phyloP scores from a whole-genome alignment of 129 eudicot genomes.

The Apium graveolens region DNA sequence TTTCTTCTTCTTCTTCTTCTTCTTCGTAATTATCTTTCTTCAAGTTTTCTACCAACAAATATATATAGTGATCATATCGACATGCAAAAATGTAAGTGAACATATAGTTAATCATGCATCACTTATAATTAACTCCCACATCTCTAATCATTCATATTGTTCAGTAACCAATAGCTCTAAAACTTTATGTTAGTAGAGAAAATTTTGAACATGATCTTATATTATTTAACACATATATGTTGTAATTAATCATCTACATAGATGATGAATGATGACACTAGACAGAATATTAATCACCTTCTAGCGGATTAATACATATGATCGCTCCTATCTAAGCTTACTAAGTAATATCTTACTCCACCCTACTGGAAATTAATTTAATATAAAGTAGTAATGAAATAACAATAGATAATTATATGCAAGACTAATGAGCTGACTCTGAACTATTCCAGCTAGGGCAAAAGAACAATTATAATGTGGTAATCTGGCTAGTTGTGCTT shows the following conservation, averaged over 20 bases:
- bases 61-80: not conserved
- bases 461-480: not conserved
- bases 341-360: not conserved
- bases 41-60: not conserved
- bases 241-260: no score
- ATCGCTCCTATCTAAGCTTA: not conserved
- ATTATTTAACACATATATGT: no score
- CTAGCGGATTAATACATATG: no score
- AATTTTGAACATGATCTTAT: no score
- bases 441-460: not conserved
- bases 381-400: no score
- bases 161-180: no score
- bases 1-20: not conserved
- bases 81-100: not conserved
- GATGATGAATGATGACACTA: no score
- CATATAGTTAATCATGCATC: not conserved
- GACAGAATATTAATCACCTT: no score
- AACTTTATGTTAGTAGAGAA: no score
- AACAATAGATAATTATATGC: not conserved
- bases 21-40: not conserved
- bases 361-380: no score
- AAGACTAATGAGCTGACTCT: not conserved
- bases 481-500: not conserved
- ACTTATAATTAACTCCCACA: not conserved
- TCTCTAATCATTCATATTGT: not conserved